Evolutionary conservation across 805 yeast species (phyloP).

Genomic region (Pichia sporocuriosa): DNA sequence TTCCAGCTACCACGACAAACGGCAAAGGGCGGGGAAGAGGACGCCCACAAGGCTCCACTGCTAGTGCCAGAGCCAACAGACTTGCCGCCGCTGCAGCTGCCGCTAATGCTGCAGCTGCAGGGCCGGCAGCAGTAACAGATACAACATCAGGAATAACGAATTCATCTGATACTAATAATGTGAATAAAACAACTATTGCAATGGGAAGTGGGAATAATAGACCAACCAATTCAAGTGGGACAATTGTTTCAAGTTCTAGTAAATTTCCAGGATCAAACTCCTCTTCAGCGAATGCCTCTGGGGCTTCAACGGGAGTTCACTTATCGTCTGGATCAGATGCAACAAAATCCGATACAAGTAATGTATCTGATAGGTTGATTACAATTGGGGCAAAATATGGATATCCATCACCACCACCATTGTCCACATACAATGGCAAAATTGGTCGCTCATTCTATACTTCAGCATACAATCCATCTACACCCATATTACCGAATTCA

Average conservation of each 20-base stretch:
- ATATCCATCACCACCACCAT: slow-evolving; percentile 14
- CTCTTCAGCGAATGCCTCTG: background rate
- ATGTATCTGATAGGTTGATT: slow-evolving; percentile 1
- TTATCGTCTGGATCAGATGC: background rate
- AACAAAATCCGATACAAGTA: background rate
- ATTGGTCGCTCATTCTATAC: slow-evolving; percentile 17
- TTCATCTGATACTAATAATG: background rate
- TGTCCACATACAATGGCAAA: slow-evolving; percentile 12
- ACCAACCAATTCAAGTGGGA: too few species aligned
- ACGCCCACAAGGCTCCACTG: background rate
- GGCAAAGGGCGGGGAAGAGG: slow-evolving; percentile 2
- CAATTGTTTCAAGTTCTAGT: too few species aligned
- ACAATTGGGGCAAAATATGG: slow-evolving; percentile 10
- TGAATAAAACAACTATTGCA: background rate
- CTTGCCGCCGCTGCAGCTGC: background rate
- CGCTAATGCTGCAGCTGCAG: background rate
- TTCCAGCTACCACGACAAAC: background rate
- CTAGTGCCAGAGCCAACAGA: background rate
- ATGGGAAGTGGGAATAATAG: too few species aligned
- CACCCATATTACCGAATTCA: slow-evolving; percentile 40
- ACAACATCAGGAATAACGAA: background rate
- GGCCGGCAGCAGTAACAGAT: background rate
- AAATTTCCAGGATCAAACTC: too few species aligned
- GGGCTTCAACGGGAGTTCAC: too few species aligned
- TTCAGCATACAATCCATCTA: slow-evolving; percentile 18